phyloP scores from a whole-genome alignment of 805 yeast genomes.

The Yarrowia keelungensis region DNA sequence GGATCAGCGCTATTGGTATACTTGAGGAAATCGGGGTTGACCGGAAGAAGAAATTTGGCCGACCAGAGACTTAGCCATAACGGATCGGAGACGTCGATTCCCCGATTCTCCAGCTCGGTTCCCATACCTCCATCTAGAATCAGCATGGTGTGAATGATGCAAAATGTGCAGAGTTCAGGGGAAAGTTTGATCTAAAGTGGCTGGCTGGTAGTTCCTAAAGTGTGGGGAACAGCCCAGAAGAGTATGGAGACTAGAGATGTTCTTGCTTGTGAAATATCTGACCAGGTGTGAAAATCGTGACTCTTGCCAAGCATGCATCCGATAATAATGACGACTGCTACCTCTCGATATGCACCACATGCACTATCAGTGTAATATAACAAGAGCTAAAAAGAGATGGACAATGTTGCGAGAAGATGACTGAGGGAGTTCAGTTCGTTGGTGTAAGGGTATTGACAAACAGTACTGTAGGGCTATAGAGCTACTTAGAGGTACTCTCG shows the following conservation, averaged over 20 bases:
- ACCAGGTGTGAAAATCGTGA: too few species aligned
- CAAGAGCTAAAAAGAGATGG: not conserved
- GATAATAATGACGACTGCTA: too few species aligned
- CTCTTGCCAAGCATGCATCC: too few species aligned
- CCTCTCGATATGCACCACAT: not conserved
- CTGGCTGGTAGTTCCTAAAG: not conserved
- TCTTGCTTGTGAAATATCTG: too few species aligned
- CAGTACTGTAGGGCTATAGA: too few species aligned
- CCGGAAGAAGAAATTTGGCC: conserved; percentile 52
- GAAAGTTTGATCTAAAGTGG: conserved; percentile 1
- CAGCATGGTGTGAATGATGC: conserved; percentile 23
- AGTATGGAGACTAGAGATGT: too few species aligned
- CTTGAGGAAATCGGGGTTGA: conserved; percentile 4
- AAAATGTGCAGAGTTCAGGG: not conserved
- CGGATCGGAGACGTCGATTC: conserved; percentile 54
- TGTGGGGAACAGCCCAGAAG: not conserved
- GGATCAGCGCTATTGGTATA: not conserved
- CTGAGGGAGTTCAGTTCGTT: too few species aligned
- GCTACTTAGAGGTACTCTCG: too few species aligned
- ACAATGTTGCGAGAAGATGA: too few species aligned
- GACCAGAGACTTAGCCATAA: conserved; percentile 59
- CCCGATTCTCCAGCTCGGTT: conserved; percentile 62
- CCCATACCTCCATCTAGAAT: conserved; percentile 72
- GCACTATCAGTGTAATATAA: conserved; percentile 12
- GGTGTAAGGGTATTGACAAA: too few species aligned